phyloP scores from a whole-genome alignment of 2,329 filamentous ascomycete genomes.

The Lecanoromycetidae sp. region DNA sequence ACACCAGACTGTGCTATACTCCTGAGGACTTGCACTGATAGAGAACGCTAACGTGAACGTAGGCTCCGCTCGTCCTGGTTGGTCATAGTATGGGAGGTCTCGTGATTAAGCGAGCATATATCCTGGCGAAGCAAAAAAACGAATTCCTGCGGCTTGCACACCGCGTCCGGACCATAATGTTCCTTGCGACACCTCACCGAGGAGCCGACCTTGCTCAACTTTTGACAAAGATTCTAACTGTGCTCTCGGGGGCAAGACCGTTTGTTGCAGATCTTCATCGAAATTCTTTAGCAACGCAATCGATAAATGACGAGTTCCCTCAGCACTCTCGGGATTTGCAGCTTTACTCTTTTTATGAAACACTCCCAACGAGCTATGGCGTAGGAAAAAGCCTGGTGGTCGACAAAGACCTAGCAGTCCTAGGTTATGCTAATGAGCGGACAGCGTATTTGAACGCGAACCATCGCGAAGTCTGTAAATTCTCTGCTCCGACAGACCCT shows the following conservation, averaged over 20 bases:
- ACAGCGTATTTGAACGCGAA: slow-evolving; percentile 26
- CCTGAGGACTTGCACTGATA: not conserved
- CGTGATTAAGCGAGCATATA: slow-evolving; percentile 28
- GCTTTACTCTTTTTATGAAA: slow-evolving; percentile 27
- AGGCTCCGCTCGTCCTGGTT: slow-evolving; percentile 25
- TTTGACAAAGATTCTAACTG: slow-evolving; percentile 20
- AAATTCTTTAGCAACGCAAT: slow-evolving; percentile 22
- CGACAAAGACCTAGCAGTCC: slow-evolving; percentile 25
- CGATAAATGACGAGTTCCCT: slow-evolving; percentile 29
- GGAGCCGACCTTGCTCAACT: slow-evolving; percentile 22
- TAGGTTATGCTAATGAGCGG: slow-evolving; percentile 24
- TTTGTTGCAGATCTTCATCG: slow-evolving; percentile 25
- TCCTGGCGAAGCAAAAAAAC: slow-evolving; percentile 21
- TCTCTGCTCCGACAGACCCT: slow-evolving; percentile 21
- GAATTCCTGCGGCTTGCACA: slow-evolving; percentile 20
- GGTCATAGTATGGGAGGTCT: slow-evolving; percentile 32
- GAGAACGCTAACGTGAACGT: not conserved
- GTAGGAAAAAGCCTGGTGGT: slow-evolving; percentile 23
- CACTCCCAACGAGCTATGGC: slow-evolving; percentile 21
- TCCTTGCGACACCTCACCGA: slow-evolving; percentile 31
- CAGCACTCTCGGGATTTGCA: slow-evolving; percentile 18
- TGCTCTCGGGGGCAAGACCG: slow-evolving; percentile 19
- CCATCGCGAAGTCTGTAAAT: slow-evolving; percentile 29
- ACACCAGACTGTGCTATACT: not conserved
- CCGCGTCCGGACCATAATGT: slow-evolving; percentile 25